Evolutionary conservation across 768 basidiomycete species (phyloP), one percentile per base, ranked within the genome.

Genomic region (Boletus coccyginus): DNA sequence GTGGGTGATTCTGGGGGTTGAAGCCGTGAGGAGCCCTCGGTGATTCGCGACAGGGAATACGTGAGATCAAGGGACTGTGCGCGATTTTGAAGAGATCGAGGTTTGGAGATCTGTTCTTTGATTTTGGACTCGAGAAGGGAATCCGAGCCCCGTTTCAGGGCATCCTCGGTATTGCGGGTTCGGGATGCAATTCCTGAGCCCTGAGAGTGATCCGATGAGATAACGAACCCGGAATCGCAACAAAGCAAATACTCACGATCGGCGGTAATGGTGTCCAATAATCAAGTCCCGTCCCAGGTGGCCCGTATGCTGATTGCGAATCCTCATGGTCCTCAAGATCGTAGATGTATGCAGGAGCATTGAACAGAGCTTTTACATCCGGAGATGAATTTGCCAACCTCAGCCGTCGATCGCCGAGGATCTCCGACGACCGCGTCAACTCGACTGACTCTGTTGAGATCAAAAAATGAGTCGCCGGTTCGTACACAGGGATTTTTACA

Each of bases 351-450:
- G 88, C 80, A 21, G 91, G 88, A 0, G 88, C 84, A 66, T 94
- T 90, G 76, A 98, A 97, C 63, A 98, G 69, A 0, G 95, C 94
- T 72, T 96, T 97, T 55, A 98, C 95, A 61, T 97, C 93, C 3
- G 93, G 92, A 5, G 94, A 93, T 6, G 94, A 94, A 62, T 85
- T 91, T 11, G 93, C 91, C 57, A 94, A 76, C 47, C 94, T 83
- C 52, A 95, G 74, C 59, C 90, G 78, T 62, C 88, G 78, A 74
- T 88, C 86, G 50, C 84, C 83, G 67, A 86, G 76, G 61, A 91
- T 83, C 64, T 80, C 81, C n/a, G 75, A 67, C 50, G 66, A 74
- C 44, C 90, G 83, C 21, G 84, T 84, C 71, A 90, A 76, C 62
- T 87, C 89, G 66, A 88, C 88, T 35, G 86, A 90, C 74, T 90